Conservation (phyloP, 2,329 filamentous ascomycete species). For the Nothophoma quercina region DNA sequence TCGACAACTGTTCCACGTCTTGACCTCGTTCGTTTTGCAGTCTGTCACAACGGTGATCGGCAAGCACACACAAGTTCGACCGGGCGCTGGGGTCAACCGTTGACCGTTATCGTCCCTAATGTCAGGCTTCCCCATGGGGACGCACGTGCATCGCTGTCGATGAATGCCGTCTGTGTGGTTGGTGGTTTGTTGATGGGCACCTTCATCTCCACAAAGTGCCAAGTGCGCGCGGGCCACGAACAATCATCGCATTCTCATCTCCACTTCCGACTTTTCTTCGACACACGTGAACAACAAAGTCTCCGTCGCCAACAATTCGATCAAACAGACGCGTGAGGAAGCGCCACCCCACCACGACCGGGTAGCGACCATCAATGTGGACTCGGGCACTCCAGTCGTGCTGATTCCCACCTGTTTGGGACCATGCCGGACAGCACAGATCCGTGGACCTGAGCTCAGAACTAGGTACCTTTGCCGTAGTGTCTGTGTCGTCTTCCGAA, state of each 20-base stretch:
- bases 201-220: not conserved
- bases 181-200: not conserved
- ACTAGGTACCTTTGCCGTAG: constrained; percentile 4
- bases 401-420: constrained; percentile 2
- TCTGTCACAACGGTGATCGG: constrained; percentile 2
- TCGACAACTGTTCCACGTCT: not conserved
- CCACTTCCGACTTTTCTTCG: constrained; percentile 11
- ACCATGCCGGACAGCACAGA: constrained; percentile 9
- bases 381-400: not conserved
- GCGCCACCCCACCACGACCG: constrained; percentile 2
- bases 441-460: constrained; percentile 9
- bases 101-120: constrained; percentile 12
- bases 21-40: not conserved
- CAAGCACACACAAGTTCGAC: constrained; percentile 12
- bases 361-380: constrained; percentile 1
- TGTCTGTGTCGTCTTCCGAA: constrained; percentile 15
- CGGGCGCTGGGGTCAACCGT: constrained; percentile 16
- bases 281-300: constrained; percentile 4
- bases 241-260: not conserved
- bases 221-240: constrained; percentile 1
- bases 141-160: constrained; percentile 5
- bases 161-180: constrained; percentile 5
- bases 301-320: constrained; percentile 2
- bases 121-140: constrained; percentile 26
- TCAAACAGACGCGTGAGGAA: not conserved